phyloP scores from a whole-genome alignment of 305 asterid genomes.

The Solanum hybrid region DNA sequence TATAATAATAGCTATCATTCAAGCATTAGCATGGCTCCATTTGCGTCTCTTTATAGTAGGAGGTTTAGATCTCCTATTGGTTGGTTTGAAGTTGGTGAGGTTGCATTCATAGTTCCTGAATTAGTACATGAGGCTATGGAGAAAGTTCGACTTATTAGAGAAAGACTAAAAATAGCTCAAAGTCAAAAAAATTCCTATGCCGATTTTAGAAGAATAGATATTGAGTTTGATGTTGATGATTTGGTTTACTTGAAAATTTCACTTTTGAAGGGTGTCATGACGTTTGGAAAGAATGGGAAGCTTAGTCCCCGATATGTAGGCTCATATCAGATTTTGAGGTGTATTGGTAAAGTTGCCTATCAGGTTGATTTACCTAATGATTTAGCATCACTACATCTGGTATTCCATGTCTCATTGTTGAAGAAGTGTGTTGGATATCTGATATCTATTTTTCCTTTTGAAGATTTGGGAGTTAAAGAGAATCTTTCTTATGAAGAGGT shows the following conservation, averaged over 20 bases:
- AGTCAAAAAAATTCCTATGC: not conserved
- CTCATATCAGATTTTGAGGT: not conserved
- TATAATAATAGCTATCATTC: not conserved
- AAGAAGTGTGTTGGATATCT: not conserved
- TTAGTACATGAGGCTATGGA: not conserved
- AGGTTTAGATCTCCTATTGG: not conserved
- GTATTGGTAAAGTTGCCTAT: not conserved
- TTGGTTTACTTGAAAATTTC: not conserved
- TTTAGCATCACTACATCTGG: not conserved
- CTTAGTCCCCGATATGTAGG: not conserved
- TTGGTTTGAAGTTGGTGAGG: not conserved
- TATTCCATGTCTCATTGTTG: not conserved
- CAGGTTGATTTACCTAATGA: not conserved
- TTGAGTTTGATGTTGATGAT: not conserved
- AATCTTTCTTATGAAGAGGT: not conserved
- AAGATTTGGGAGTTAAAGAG: not conserved
- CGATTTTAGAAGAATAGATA: not conserved
- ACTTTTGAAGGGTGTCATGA: not conserved
- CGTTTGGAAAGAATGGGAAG: not conserved
- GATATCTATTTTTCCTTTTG: not conserved
- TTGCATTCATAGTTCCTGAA: not conserved
- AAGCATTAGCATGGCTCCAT: not conserved
- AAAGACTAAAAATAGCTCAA: not conserved
- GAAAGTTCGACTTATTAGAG: not conserved
- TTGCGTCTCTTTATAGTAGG: not conserved